Evolutionary conservation across 2,329 filamentous ascomycete genomes (phyloP), one percentile per base, ranked within the genome.

Genomic region (Hypoxylon sp.): DNA sequence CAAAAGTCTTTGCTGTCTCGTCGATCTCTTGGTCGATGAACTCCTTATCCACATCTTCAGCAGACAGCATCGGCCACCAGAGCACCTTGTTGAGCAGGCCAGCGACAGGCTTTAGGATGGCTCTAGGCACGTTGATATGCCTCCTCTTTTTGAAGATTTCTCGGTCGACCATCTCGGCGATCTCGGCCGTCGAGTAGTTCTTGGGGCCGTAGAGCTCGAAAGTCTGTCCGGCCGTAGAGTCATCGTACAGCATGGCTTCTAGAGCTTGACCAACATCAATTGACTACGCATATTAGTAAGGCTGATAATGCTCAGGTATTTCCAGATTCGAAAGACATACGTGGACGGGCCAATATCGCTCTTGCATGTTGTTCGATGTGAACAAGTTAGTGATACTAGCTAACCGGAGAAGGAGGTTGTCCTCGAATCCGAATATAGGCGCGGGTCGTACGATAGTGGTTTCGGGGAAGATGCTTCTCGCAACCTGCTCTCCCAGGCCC

Each of bases 371-470:
- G 83, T 99, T 99, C 61, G 93, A 87, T 22, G 93, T 97, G 75
- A 98, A 87, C 61, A 97, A 77, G 78, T 97, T 97, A 64, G 89
- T 88, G 9, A 90, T 85, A 70, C 89, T 87, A 42, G 95, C 96
- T 54, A 98, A 88, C 77, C 89, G 92, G 79, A 97, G 89, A 36
- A 99, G 88, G 45, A 99, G 87, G 74, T 91, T 91, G 80, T 99
- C 96, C 80, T 99, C 96, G 76, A 93, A 97, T 33, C 96, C 96
- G 77, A 97, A 99, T 79, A 97, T 87, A 55, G 94, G 96, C 11
- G 95, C 92, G 45, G 96, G 96, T 69, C 96, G 89, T 70, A 99
- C 96, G 72, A 99, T 93, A 46, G 96, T 99, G 16, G 96, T 97
- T 82, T 99, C 96, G 24, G 96, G 96, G 83, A 93, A 99, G 77